Base-by-base conservation (phyloP, 2,329 filamentous ascomycete genomes). In the Cordyceps javanica region DNA sequence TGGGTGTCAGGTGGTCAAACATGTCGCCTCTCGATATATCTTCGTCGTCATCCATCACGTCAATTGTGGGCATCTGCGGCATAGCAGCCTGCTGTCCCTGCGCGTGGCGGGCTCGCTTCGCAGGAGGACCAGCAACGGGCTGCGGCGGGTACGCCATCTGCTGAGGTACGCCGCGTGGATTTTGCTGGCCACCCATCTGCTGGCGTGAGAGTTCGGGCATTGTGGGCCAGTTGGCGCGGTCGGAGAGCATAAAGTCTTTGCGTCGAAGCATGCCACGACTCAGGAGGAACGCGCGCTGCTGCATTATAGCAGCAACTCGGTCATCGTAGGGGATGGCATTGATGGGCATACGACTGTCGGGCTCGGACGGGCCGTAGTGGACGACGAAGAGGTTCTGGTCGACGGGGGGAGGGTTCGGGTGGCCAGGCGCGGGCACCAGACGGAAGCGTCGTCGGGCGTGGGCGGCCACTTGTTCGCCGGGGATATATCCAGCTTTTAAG, bases 191-290 rank as follows among this genome's bases (percentile, higher is more conserved):
- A 64, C 77, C 77, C 74, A 84, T 73, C 60, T 80, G 76, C 69
- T 84, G 72, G 32, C 72, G 70, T 3, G 71, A 72, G n/a, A 72
- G 73, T 57, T 78, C 79, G 45, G 84, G 84, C 60, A 97, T 88
- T 25, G 86, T 86, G 3, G 94, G 93, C 92, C 93, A 97, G 73
- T 91, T 95, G 62, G 85, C 82, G 41, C 90, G 85, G 72, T 97
- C 94, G 51, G 89, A 86, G 21, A 97, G 80, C 87, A 97, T 95
- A 69, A 97, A 97, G 66, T 97, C 91, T 68, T 96, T 96, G 64
- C 91, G 87, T 58, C 87, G 82, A 45, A 96, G 86, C 65, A 92
- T 89, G 7, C 91, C 93, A 62, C 90, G 88, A 56, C 79, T 81
- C 72, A 88, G 86, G 73, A 77, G 89, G 70, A 77, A 88, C 71